These are phyloP conservation scores for Ananas comosus DNA, from an alignment of 176 grass and related monocot species.

Conservation along the genomic window DNA sequence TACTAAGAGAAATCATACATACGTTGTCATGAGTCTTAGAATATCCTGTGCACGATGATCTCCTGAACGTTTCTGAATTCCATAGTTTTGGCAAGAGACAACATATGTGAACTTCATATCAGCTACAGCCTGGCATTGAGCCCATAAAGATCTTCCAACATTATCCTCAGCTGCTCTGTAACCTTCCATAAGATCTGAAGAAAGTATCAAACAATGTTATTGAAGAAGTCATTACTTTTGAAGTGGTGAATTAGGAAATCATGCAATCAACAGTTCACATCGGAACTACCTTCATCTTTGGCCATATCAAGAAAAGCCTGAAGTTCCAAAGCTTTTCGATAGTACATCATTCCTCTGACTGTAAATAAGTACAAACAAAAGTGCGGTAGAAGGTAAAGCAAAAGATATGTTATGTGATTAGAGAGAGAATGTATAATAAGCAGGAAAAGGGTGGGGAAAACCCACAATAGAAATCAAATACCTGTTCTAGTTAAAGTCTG, in stretches of 20 bases:
- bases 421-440: neutral
- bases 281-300: slow-evolving; percentile 54
- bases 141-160: slow-evolving; percentile 39
- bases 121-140: slow-evolving; percentile 88
- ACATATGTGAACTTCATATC: slow-evolving; percentile 99
- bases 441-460: neutral
- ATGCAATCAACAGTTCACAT: slow-evolving; percentile 2
- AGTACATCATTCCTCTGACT: slow-evolving; percentile 99
- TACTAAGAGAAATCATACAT: slow-evolving; percentile 15
- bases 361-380: slow-evolving; percentile 8
- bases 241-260: slow-evolving; percentile 10
- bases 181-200: slow-evolving; percentile 83
- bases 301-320: slow-evolving; percentile 97
- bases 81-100: slow-evolving; percentile 95
- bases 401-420: neutral
- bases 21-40: slow-evolving; percentile 82
- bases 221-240: neutral
- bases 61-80: slow-evolving; percentile 81
- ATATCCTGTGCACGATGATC: slow-evolving; percentile 76
- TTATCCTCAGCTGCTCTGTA: slow-evolving; percentile 74
- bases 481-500: slow-evolving; percentile 97
- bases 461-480: slow-evolving; percentile 14
- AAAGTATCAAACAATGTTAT: slow-evolving; percentile 9
- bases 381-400: neutral
- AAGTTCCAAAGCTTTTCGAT: slow-evolving; percentile 88